Evolutionary conservation across 2,329 filamentous ascomycete genomes (phyloP), one percentile per base, ranked within the genome.

Genomic region (Niveomyces coronatus): DNA sequence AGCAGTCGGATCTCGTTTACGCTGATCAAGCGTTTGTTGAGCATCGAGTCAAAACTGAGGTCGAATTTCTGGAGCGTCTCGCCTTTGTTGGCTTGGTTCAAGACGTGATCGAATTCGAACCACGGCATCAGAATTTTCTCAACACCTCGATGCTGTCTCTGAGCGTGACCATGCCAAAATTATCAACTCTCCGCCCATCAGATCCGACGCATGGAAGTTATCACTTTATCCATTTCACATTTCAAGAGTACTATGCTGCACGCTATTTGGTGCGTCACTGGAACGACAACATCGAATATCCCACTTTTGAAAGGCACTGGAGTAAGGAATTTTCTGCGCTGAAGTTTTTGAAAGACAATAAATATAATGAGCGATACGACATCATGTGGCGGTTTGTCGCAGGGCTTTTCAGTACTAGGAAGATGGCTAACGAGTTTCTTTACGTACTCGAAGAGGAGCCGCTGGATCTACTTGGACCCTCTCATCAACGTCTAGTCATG

Each of bases 331-430:
- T 8, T 35, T 48, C 11, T 9, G 17, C 36, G 26, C 14, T 9
- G 9, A 37, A 31, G 4, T 62, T 61, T 39, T 45, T 65, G 18
- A 44, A 40, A 20, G 28, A 50, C 31, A 19, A 61, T 9, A 66
- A 66, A 43, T 66, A 65, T 45, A 49, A 47, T 16, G 26, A 47
- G 18, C 55, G 54, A 20, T 65, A 62, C 44, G 53, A 63, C 39
- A 52, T 65, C 4, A 41, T 65, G 3, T 66, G 61, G 62, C 55
- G 60, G n/a, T 65, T 65, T 49, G 56, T 61, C 19, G 43, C 54
- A 4, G 61, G 62, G n/a, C 41, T 64, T 13, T 47, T 64, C 26
- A 24, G 31, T 9, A 47, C 14, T 23, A 39, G 16, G 31, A 48
- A 6, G 27, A 8, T 24, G 8, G 23, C 8, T 13, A 8, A 24